Evolutionary conservation across 805 yeast species (phyloP).

Genomic region (Yamadazyma nakazawae): DNA sequence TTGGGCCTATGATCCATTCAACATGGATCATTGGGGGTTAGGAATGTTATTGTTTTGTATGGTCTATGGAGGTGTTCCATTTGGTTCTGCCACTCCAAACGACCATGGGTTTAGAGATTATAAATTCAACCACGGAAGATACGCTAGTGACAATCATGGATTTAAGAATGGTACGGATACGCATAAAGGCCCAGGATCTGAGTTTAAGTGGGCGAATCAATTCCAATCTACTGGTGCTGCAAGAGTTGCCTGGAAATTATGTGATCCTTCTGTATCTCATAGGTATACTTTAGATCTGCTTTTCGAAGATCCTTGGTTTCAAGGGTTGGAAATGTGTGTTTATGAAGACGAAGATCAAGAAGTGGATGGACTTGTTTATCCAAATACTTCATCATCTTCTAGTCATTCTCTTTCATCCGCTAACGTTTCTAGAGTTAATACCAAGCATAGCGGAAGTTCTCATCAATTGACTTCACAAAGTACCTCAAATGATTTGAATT

Average conservation of each 20-base stretch:
- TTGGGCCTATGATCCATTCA: slow-evolving; percentile 58
- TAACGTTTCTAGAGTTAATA: slow-evolving; percentile 25
- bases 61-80: slow-evolving; percentile 58
- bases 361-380: slow-evolving; percentile 27
- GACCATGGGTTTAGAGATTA: slow-evolving; percentile 55
- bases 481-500: slow-evolving; percentile 3
- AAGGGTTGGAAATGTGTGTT: slow-evolving; percentile 54
- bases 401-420: slow-evolving; percentile 13
- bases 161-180: slow-evolving; percentile 47
- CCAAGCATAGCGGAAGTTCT: slow-evolving; percentile 25
- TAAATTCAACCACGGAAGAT: slow-evolving; percentile 44
- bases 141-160: slow-evolving; percentile 38
- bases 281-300: slow-evolving; percentile 55
- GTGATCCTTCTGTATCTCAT: slow-evolving; percentile 56
- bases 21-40: slow-evolving; percentile 70
- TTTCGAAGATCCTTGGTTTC: slow-evolving; percentile 64
- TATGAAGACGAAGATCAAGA: slow-evolving; percentile 46
- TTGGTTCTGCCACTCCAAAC: slow-evolving; percentile 48
- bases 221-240: slow-evolving; percentile 59
- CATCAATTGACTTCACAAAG: not conserved
- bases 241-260: slow-evolving; percentile 69
- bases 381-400: not conserved
- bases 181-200: slow-evolving; percentile 63
- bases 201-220: slow-evolving; percentile 64
- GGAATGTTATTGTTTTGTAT: slow-evolving; percentile 67